Evolutionary conservation across 1,139 yeast species (phyloP), one percentile per base, ranked within the genome.

Genomic region (Geotrichum siamense): DNA sequence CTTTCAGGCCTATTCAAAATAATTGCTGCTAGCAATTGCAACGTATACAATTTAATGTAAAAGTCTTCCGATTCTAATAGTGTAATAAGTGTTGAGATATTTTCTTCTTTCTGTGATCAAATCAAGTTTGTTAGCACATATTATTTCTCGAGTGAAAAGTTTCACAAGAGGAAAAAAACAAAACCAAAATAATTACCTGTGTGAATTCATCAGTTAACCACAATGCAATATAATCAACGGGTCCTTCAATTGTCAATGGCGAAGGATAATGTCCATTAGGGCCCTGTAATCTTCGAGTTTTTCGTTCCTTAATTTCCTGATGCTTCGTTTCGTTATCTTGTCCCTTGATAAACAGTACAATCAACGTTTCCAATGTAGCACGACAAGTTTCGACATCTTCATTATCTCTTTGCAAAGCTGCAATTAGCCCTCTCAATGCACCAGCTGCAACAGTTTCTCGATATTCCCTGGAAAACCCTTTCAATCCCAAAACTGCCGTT

Each of bases 191-290:
- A 22, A 54, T 13, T 44, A 55, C 74, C 58, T 85, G 93, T 1
- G 91, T 83, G 55, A 93, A 70, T 54, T 87, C 97, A 63, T 93
- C 98, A 0, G 97, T 87, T 33, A 93, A 82, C 96, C 96, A 89
- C 50, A 87, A 67, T 0, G 96, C 84, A 54, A 93, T 84, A 56
- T 86, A 95, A 58, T 91, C 96, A 13, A 77, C 75, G 25, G 64
- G 60, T 6, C 59, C 51, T 17, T 50, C 51, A 29, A 45, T 37
- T 21, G 83, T 67, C 31, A 84, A 66, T 0, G 96, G 95, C 3
- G 93, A 82, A 0, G 93, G 89, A 59, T 77, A 82, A 51, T 69
- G 69, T 44, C 68, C 69, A 42, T 71, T 65, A 48, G 67, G 33
- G 36, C 45, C 42, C 34, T 48, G 48, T 15, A 30, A 32, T 19